These are phyloP conservation scores for Lupinus albus DNA, from an alignment of 306 rosid genomes.

Conservation along the genomic window DNA sequence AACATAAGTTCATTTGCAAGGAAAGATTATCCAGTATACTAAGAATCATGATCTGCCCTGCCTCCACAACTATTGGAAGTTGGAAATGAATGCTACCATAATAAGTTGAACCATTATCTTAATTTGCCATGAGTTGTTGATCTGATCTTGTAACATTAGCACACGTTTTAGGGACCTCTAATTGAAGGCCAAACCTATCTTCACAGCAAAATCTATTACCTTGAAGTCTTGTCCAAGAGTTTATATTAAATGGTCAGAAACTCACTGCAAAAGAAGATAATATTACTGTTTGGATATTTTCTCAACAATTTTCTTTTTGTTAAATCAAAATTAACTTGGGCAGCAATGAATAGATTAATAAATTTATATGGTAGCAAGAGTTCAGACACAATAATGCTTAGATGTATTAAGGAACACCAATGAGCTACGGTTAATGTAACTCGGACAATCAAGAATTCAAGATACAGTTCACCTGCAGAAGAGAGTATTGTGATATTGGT, in stretches of 20 bases:
- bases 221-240: background rate
- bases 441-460: background rate
- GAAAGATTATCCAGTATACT: background rate
- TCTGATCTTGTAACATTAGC: background rate
- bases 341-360: background rate
- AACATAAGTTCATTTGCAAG: conserved; percentile 4
- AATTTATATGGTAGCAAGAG: background rate
- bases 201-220: conserved; percentile 3
- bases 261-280: conserved; percentile 7
- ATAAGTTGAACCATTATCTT: background rate
- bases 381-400: background rate
- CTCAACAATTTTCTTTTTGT: background rate
- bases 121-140: background rate
- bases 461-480: background rate
- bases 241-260: background rate
- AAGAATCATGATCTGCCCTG: background rate
- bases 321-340: background rate
- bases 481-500: background rate
- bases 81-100: background rate
- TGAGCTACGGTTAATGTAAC: background rate
- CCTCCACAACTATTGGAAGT: conserved; percentile 10
- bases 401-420: background rate
- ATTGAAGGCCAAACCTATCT: conserved; percentile 4
- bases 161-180: background rate
- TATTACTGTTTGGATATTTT: background rate